Evolutionary conservation across 495 filamentous ascomycete species (phyloP), one percentile per base, ranked within the genome.

Genomic region (Penicillium paradoxum): DNA sequence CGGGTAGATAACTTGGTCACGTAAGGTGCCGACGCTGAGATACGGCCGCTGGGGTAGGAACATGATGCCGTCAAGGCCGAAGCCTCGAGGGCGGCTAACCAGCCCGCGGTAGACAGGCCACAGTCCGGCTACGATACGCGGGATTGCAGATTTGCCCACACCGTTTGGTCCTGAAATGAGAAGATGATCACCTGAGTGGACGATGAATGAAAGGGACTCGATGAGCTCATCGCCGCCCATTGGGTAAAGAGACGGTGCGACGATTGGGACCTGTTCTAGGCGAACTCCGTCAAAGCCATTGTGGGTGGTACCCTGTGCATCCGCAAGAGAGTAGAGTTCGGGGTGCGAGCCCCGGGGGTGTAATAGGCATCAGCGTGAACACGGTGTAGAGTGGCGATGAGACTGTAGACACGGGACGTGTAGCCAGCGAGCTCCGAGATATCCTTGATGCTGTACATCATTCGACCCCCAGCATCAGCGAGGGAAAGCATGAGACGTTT

Each of bases 371-470:
- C 80, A 25, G 93, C 91, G 58, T 99, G 91, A 0, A 93, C 91
- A 29, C 95, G 83, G 63, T 99, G 95, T 24, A 99, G 83, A 0
- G 92, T 93, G 5, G 89, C 90, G 57, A 97, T 93, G 22, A 99
- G 80, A 29, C 88, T 91, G 73, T 96, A 99, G 11, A 99, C 91
- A 14, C 93, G 87, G 15, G 90, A 95, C 8, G 93, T 97, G 74
- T 97, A 96, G 19, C 93, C 93, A 1, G 93, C 95, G 45, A 98
- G 78, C 64, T 98, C 93, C 45, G 92, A 95, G 59, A 98, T 78
- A 47, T 81, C 95, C 73, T 99, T 99, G 73, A 99, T 91, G 56
- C 86, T 90, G 73, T 97, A 97, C 95, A 99, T 99, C 86, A 99
- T 93, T 32, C 95, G 80, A 18, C 91, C 91, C 48, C 95, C 95